These are phyloP conservation scores for Fusarium tuaranense DNA, from an alignment of 2,329 filamentous ascomycete genomes.

Conservation along the genomic window DNA sequence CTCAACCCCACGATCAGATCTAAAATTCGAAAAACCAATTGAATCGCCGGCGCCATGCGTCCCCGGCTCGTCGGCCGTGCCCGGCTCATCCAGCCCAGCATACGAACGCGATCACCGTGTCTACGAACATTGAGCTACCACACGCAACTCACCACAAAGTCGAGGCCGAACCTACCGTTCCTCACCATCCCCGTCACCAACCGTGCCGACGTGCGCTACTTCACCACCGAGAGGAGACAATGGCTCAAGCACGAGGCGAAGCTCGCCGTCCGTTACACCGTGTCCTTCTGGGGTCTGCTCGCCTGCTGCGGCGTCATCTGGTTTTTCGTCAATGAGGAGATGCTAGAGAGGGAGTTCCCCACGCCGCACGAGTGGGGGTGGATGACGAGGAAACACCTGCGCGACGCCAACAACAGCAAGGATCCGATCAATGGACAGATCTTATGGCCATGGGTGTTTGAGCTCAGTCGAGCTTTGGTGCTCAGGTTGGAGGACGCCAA, in stretches of 20 bases:
- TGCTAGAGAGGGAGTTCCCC: constrained; percentile 79
- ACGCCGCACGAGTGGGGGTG: constrained; percentile 87
- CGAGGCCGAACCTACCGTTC: constrained; percentile 58
- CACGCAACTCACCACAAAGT: constrained; percentile 45
- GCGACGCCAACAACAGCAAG: constrained; percentile 71
- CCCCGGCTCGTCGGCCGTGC: constrained; percentile 50
- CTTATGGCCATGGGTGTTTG: constrained; percentile 77
- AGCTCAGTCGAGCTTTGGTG: constrained; percentile 70
- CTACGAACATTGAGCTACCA: constrained; percentile 45
- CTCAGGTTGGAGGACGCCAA: constrained; percentile 75
- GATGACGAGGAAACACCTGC: constrained; percentile 74
- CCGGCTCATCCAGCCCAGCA: constrained; percentile 27
- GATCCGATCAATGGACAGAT: constrained; percentile 64
- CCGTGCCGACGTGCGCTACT: constrained; percentile 72
- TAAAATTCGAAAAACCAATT: neutral
- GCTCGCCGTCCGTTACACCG: constrained; percentile 75
- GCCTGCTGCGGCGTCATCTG: constrained; percentile 70
- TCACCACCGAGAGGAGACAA: constrained; percentile 81
- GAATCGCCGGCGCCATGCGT: constrained; percentile 49
- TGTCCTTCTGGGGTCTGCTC: constrained; percentile 73
- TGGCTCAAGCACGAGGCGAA: constrained; percentile 79
- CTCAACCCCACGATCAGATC: constrained; percentile 8
- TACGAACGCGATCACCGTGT: constrained; percentile 33
- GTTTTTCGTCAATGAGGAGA: constrained; percentile 78
- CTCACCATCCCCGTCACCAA: constrained; percentile 61